Evolutionary conservation across 148 eudicot species (phyloP).

Genomic region (Selenicereus undatus): DNA sequence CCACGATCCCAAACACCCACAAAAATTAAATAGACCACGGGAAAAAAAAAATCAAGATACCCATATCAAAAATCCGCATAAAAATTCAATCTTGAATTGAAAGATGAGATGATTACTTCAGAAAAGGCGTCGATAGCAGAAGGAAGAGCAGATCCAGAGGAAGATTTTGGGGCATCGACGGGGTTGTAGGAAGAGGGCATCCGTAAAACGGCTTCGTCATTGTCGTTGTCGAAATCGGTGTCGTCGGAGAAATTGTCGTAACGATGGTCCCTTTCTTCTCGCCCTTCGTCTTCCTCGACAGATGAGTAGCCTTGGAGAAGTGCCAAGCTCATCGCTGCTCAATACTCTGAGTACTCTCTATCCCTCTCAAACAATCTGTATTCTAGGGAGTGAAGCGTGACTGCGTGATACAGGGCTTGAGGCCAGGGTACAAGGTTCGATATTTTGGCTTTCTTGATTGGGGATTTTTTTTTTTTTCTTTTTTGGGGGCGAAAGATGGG

Average conservation of each 20-base stretch:
- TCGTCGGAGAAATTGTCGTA: slow-evolving; percentile 44
- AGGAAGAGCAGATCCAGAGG: slow-evolving; percentile 59
- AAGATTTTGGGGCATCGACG: slow-evolving; percentile 39
- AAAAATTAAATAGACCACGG: background rate
- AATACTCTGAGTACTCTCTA: background rate
- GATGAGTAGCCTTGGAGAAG: slow-evolving; percentile 85
- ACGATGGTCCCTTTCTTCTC: slow-evolving; percentile 19
- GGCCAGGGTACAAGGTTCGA: background rate
- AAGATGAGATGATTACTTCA: slow-evolving; percentile 44
- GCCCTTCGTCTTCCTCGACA: slow-evolving; percentile 66
- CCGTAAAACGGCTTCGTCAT: slow-evolving; percentile 32
- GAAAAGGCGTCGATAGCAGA: slow-evolving; percentile 84
- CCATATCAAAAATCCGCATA: background rate
- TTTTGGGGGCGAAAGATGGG: too few species aligned
- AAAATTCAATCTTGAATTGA: background rate
- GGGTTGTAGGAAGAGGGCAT: slow-evolving; percentile 40
- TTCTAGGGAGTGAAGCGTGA: background rate
- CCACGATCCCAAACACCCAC: slow-evolving; percentile 30
- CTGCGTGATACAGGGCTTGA: background rate
- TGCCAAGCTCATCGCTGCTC: slow-evolving; percentile 59
- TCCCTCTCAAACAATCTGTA: too few species aligned
- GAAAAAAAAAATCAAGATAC: background rate
- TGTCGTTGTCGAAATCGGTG: slow-evolving; percentile 30
- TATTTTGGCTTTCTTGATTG: background rate
- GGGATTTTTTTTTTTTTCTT: background rate